Base-by-base conservation (phyloP, 768 basidiomycete genomes). In the Suillus ampliporus region DNA sequence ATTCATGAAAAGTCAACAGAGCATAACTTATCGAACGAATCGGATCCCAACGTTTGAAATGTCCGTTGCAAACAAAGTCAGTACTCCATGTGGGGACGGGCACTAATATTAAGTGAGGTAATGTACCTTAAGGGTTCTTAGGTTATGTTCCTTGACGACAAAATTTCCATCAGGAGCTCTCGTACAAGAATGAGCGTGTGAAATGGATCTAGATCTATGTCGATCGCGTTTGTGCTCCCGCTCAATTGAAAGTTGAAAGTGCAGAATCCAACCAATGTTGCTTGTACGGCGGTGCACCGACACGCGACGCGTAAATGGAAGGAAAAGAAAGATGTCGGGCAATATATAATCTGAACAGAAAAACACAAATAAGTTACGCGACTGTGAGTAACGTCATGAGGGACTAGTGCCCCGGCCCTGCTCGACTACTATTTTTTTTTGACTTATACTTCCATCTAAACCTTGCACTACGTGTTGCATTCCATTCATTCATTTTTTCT, bases 151-250 rank as follows among this genome's bases (percentile, higher is more conserved):
- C 52, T 38, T 56, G 54, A 28, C 54, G 26, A 56, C 54, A 35
- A 17, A 41, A 56, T 40, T 56, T 40, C 54, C 54, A 56, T 56
- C 54, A 56, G 54, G 54, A 56, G 37, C 3, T 54, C 19, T 11
- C 37, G 37, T 54, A 54, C 37, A 35, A 0, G 26, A 21, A 61
- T 61, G 50, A 53, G 8, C 41, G 60, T 57, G 62, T 38, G 63
- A 61, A 50, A 47, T 28, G 43, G 34, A 64, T 64, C 63, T 61
- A 48, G 63, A 64, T 64, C 37, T 9, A 37, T 37, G 54, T 26
- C 54, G 54, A 40, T 56, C 38, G 5, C 9, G 52, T 54, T 52
- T 37, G 51, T 54, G 14, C 35, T 56, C 23, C 37, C 15, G 53
- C 23, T 50, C 17, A 50, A 23, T 23, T 48, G 26, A 48, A 50